A percentile compares a stretch with the other conserved stretches of the same genome.
Evolutionary conservation across 1,284 basidiomycete species (phyloP).

Genomic region (Heterobasidion occidentale): DNA sequence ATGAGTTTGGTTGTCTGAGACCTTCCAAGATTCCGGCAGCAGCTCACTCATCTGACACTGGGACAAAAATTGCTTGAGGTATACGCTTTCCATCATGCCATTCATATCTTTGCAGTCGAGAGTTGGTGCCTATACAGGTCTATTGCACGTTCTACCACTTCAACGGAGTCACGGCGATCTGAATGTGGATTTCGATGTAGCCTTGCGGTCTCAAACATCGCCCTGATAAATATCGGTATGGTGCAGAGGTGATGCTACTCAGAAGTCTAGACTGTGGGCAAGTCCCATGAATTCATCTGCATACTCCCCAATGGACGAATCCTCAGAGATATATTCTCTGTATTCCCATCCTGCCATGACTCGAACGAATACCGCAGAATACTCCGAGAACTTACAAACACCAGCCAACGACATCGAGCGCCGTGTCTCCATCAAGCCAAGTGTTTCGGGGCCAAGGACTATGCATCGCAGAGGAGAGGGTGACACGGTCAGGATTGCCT

Average conservation of each 20-base stretch:
- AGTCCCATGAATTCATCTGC: no score
- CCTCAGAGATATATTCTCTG: slow-evolving; percentile 17
- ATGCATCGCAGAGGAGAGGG: slow-evolving; percentile 2
- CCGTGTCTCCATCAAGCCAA: not conserved
- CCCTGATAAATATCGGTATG: not conserved
- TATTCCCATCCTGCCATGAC: slow-evolving; percentile 16
- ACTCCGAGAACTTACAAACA: slow-evolving; percentile 12
- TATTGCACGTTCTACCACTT: no score
- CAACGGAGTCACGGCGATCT: not conserved
- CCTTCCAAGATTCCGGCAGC: no score
- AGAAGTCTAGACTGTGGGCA: no score
- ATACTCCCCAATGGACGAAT: slow-evolving; percentile 9
- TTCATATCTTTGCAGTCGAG: no score
- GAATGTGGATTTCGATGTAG: not conserved
- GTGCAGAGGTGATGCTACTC: no score
- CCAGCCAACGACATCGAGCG: slow-evolving; percentile 5
- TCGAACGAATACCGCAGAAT: slow-evolving; percentile 8
- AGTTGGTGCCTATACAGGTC: no score
- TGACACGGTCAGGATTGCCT: slow-evolving; percentile 4
- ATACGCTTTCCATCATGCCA: no score
- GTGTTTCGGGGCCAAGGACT: slow-evolving; percentile 2
- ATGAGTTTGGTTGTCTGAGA: no score
- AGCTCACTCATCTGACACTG: no score
- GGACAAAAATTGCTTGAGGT: no score
- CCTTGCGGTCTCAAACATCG: not conserved